Conservation (phyloP, 306 rosid species). For the Erythrophleum fordii region DNA sequence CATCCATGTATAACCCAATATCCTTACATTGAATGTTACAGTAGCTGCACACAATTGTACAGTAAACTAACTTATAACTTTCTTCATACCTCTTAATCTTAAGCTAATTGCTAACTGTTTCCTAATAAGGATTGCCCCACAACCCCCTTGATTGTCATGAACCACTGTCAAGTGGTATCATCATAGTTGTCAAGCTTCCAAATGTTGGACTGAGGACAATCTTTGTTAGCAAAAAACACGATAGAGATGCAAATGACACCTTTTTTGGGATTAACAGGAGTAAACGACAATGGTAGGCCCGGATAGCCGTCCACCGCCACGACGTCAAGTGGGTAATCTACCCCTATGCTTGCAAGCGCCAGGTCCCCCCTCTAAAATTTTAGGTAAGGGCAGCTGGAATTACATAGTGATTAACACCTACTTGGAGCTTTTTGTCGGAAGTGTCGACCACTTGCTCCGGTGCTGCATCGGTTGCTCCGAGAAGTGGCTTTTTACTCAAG, state of each 20-base stretch:
- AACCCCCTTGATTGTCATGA: slow-evolving; percentile 42
- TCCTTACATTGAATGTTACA: slow-evolving; percentile 53
- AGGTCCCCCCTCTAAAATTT: slow-evolving; percentile 46
- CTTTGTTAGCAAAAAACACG: slow-evolving; percentile 22
- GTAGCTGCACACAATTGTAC: slow-evolving; percentile 55
- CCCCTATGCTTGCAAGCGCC: slow-evolving; percentile 25
- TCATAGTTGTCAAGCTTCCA: slow-evolving; percentile 49
- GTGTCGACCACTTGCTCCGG: slow-evolving; percentile 46
- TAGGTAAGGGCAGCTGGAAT: slow-evolving; percentile 28
- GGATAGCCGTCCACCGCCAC: slow-evolving; percentile 34
- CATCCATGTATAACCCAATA: slow-evolving; percentile 34
- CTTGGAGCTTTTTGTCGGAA: slow-evolving; percentile 33
- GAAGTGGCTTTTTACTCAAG: slow-evolving; percentile 24
- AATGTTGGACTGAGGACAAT: slow-evolving; percentile 43
- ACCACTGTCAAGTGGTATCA: slow-evolving; percentile 18
- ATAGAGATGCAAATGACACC: slow-evolving; percentile 43
- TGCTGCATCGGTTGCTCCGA: slow-evolving; percentile 22
- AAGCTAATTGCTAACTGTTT: slow-evolving; percentile 47
- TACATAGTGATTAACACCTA: slow-evolving; percentile 32
- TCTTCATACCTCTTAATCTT: slow-evolving; percentile 55
- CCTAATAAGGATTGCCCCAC: slow-evolving; percentile 45
- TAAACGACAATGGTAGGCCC: not conserved
- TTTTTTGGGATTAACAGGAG: slow-evolving; percentile 39
- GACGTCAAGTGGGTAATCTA: slow-evolving; percentile 50
- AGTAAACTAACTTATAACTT: slow-evolving; percentile 53